A percentile compares a stretch with the other conserved stretches of the same genome.
These are phyloP conservation scores for Taphrina deformans DNA, from an alignment of 1,139 yeast species.

Conservation along the genomic window DNA sequence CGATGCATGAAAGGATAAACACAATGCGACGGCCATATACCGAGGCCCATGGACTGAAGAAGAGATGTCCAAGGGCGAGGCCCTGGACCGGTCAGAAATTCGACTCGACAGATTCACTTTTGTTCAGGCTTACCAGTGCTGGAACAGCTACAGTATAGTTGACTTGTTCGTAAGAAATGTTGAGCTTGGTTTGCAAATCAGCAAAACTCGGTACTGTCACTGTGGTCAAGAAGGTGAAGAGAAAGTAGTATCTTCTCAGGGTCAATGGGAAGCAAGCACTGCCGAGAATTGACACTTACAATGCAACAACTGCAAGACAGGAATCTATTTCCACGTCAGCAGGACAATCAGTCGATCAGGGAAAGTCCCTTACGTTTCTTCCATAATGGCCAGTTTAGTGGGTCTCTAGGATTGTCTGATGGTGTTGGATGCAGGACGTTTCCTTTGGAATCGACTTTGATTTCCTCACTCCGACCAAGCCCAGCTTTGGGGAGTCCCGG, in stretches of 20 bases:
- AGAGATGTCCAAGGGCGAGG: slow-evolving; percentile 32
- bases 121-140: slow-evolving; percentile 13
- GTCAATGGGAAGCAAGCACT: neutral
- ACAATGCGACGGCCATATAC: slow-evolving; percentile 38
- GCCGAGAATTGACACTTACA: neutral
- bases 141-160: slow-evolving; percentile 36
- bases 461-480: slow-evolving; percentile 15
- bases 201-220: slow-evolving; percentile 35
- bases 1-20: slow-evolving; percentile 36
- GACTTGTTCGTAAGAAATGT: slow-evolving; percentile 28
- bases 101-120: neutral
- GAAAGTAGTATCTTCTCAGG: slow-evolving; percentile 28
- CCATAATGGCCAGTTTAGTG: slow-evolving; percentile 52
- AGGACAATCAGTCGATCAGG: too few species aligned
- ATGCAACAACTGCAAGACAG: slow-evolving; percentile 13
- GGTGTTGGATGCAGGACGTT: slow-evolving; percentile 51
- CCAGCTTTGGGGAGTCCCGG: neutral
- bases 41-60: slow-evolving; percentile 31
- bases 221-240: slow-evolving; percentile 35
- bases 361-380: slow-evolving; percentile 40
- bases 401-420: slow-evolving; percentile 59
- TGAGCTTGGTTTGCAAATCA: slow-evolving; percentile 31
- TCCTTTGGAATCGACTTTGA: slow-evolving; percentile 4
- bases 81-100: slow-evolving; percentile 9
- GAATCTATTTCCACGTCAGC: neutral